Base-by-base conservation (phyloP, 179 eudicot species). In the Sideroxylon spinosum region DNA sequence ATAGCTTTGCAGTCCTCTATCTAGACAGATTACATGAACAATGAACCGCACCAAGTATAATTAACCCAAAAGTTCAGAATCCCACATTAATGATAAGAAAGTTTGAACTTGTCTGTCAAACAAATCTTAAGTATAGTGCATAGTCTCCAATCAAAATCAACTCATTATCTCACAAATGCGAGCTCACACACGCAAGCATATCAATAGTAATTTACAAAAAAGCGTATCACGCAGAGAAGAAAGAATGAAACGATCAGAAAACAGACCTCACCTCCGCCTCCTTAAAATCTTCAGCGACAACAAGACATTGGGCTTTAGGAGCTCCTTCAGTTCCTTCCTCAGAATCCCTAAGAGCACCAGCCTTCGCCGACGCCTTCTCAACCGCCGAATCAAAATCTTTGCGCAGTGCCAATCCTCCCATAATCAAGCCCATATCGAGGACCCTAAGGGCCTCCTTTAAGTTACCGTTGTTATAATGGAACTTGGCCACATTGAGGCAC, bases 391-490 rank as follows among this genome's bases (percentile, higher is more conserved):
- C 90, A 81, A 95, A 78, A 78, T 95, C 99, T n/a, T 71, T 65
- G 78, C 85, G 81, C 59, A 95, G 75, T 6, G 82, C 68, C 80
- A 79, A 8, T 62, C 95, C 98, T 60, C 99, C 99, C 99, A 95
- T 95, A 46, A 93, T 93, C 73, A 95, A 67, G 53, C 98, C 98
- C 91, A 93, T 79, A 76, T 95, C 99, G 37, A 95, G 79, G 9
- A 83, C 94, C 78, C 82, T 86, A 60, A 95, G 49, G 3, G 89
- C 89, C 82, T 86, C 95, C 20, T 25, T 23, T 20, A 82, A 83
- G 28, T 93, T 91, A 2, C 90, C 92, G 7, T 62, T 70, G 0
- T 62, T 62, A 46, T 78, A 84, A 20, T 82, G 85, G 52, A 71
- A 62, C 71, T 81, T 90, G 44, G 98, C 99, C 69, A 90, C 94